Conservation (phyloP, 1,284 basidiomycete genomes). For the Hypsizygus ulmarius region DNA sequence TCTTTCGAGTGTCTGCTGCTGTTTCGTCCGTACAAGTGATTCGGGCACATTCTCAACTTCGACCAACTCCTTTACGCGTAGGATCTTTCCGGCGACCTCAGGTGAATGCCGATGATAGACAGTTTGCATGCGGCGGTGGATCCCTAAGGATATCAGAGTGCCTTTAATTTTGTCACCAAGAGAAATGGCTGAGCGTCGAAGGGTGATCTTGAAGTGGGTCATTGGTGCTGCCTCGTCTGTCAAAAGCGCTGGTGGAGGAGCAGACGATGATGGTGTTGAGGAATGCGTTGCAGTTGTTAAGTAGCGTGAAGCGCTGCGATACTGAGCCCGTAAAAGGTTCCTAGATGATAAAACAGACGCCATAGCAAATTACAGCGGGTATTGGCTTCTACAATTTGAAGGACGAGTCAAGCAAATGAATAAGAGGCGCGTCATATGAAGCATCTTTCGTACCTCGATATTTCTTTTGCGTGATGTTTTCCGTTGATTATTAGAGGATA, state of each 20-base stretch:
- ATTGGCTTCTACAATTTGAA: no score
- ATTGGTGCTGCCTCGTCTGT: conserved; percentile 8
- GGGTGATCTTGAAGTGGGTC: conserved; percentile 75
- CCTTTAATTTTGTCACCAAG: conserved; percentile 70
- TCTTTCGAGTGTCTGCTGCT: conserved; percentile 62
- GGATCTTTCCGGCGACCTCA: conserved; percentile 78
- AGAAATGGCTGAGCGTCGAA: conserved; percentile 79
- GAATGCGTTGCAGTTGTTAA: conserved; percentile 5
- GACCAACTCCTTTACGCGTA: conserved; percentile 81
- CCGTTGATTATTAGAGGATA: no score
- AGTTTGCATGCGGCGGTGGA: conserved; percentile 78
- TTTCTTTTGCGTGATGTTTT: no score
- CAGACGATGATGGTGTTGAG: background rate
- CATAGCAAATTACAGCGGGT: conserved; percentile 2
- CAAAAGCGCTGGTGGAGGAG: background rate
- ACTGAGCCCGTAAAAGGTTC: conserved; percentile 9
- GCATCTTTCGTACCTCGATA: no score
- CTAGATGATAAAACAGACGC: conserved; percentile 14
- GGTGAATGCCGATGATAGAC: conserved; percentile 75
- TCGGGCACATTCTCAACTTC: conserved; percentile 78
- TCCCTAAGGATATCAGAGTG: conserved; percentile 73
- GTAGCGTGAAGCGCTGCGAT: conserved; percentile 12
- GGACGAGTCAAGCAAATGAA: no score
- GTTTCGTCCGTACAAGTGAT: conserved; percentile 60
- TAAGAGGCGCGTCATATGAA: no score